Evolutionary conservation across 352 stramenopile genomes (phyloP).

Genomic region (Phytophthora agathidicida): DNA sequence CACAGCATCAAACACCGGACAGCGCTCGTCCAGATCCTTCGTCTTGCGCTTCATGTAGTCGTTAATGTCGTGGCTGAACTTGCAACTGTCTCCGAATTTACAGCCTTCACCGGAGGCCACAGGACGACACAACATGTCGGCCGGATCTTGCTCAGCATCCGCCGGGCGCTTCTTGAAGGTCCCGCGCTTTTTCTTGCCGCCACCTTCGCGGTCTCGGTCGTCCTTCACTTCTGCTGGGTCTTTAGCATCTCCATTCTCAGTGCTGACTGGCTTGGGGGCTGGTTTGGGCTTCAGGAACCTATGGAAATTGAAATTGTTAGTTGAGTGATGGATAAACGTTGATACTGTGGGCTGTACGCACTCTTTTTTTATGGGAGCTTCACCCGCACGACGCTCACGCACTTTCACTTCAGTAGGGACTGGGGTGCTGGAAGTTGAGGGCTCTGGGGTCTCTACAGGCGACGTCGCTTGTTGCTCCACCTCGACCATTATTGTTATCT

Average conservation of each 20-base stretch:
- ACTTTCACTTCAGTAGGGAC: slow-evolving; percentile 4
- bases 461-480: slow-evolving; percentile 16
- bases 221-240: slow-evolving; percentile 7
- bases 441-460: not conserved
- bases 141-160: slow-evolving; percentile 65
- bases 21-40: slow-evolving; percentile 80
- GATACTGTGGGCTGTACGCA: slow-evolving; percentile 31
- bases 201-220: slow-evolving; percentile 15
- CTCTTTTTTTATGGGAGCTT: slow-evolving; percentile 57
- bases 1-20: slow-evolving; percentile 79
- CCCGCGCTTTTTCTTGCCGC: slow-evolving; percentile 46
- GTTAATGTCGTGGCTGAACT: slow-evolving; percentile 86
- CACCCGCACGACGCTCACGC: slow-evolving; percentile 23
- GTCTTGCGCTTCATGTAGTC: slow-evolving; percentile 88
- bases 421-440: not conserved
- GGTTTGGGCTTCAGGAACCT: slow-evolving; percentile 72
- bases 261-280: slow-evolving; percentile 13
- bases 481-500: slow-evolving; percentile 1
- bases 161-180: slow-evolving; percentile 90
- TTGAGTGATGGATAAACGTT: not conserved
- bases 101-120: slow-evolving; percentile 70
- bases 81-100: slow-evolving; percentile 78
- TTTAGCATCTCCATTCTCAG: not conserved
- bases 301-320: not conserved
- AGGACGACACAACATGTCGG: slow-evolving; percentile 68